A percentile compares a stretch with the other conserved stretches of the same genome.
Conservation (phyloP, 164 flowering plant genomes). For the Stephania cephalantha region DNA sequence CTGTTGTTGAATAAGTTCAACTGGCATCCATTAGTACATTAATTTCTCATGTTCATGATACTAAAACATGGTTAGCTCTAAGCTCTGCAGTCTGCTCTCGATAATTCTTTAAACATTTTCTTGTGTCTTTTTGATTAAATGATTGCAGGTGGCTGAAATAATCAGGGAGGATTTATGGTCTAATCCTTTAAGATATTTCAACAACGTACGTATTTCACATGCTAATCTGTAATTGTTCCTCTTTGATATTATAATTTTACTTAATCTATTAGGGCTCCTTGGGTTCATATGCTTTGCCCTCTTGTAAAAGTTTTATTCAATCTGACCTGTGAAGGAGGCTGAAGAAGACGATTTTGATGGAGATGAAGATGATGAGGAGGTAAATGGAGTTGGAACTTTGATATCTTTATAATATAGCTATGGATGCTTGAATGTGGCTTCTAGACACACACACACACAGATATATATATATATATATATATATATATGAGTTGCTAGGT, state of each 20-base stretch:
- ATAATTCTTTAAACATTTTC: not conserved
- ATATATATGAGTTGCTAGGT: too few relatives aligned
- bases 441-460: not conserved
- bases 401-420: not conserved
- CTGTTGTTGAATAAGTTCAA: not conserved
- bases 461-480: too few relatives aligned
- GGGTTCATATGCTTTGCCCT: not conserved
- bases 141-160: constrained; percentile 44
- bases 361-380: constrained; percentile 20
- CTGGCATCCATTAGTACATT: not conserved
- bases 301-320: not conserved
- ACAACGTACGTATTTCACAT: constrained; percentile 27
- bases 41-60: not conserved
- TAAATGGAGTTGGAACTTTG: not conserved
- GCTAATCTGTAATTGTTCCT: not conserved
- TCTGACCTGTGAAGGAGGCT: constrained; percentile 34
- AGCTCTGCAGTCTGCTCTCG: not conserved
- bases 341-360: constrained; percentile 41
- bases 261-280: not conserved
- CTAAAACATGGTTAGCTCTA: not conserved
- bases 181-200: constrained; percentile 48
- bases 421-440: not conserved
- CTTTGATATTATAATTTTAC: not conserved
- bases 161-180: constrained; percentile 58
- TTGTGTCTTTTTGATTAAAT: not conserved